Conservation (phyloP, 2,329 filamentous ascomycete genomes). For the Dactylellina drechsleri region DNA sequence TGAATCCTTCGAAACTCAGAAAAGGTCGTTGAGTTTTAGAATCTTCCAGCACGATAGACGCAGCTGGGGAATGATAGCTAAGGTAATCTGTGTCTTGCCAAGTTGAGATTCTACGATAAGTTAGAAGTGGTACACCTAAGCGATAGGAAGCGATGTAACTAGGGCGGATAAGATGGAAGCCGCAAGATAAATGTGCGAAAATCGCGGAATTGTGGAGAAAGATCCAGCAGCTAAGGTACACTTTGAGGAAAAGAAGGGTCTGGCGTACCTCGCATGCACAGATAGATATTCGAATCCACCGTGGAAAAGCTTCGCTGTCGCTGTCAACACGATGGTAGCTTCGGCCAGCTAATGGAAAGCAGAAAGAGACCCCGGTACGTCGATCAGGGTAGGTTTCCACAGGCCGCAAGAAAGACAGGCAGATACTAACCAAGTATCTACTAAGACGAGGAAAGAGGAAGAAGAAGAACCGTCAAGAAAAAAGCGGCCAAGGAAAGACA, state of each 20-base stretch:
- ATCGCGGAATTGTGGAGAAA: slow-evolving; percentile 28
- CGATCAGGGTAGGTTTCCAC: slow-evolving; percentile 42
- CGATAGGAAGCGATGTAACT: slow-evolving; percentile 19
- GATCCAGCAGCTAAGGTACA: neutral
- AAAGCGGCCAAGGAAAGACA: slow-evolving; percentile 20
- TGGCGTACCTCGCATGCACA: slow-evolving; percentile 21
- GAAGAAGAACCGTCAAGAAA: slow-evolving; percentile 20
- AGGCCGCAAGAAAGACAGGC: neutral
- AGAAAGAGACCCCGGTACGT: slow-evolving; percentile 42
- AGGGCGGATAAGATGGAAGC: slow-evolving; percentile 5
- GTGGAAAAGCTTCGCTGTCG: slow-evolving; percentile 25
- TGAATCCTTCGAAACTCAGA: slow-evolving; percentile 41
- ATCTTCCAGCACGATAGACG: slow-evolving; percentile 29
- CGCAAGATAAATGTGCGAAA: slow-evolving; percentile 24
- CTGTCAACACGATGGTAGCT: slow-evolving; percentile 46
- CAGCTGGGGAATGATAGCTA: slow-evolving; percentile 31
- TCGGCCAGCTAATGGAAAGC: slow-evolving; percentile 26
- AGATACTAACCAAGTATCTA: too few relatives aligned
- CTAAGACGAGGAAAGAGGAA: neutral
- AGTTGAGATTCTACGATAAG: slow-evolving; percentile 36
- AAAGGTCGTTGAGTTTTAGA: slow-evolving; percentile 24
- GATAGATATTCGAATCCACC: slow-evolving; percentile 24
- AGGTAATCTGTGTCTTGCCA: slow-evolving; percentile 30
- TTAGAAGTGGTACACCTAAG: slow-evolving; percentile 22
- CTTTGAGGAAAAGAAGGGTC: slow-evolving; percentile 1